Evolutionary conservation across 306 rosid genomes (phyloP).

Genomic region (Begonia masoniana): DNA sequence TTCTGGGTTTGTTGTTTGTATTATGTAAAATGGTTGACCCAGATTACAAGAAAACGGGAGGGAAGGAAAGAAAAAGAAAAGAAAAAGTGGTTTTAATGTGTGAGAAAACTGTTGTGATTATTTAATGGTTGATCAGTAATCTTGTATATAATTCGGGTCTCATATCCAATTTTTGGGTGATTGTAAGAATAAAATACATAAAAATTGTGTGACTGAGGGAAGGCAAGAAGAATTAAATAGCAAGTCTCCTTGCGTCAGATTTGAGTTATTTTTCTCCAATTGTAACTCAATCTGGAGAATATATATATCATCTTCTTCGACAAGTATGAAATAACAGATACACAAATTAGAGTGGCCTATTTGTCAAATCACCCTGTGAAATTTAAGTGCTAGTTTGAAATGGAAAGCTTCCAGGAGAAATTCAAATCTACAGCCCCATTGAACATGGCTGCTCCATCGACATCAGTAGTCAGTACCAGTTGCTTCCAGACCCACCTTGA

Average conservation of each 20-base stretch:
- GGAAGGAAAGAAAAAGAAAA: background rate
- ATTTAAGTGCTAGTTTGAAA: background rate
- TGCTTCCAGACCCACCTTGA: slow-evolving; percentile 59
- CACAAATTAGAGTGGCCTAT: slow-evolving; percentile 1
- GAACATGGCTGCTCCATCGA: no score
- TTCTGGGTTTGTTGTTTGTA: background rate
- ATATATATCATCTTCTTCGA: no score
- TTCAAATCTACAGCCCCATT: no score
- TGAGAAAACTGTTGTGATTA: background rate
- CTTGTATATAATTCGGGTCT: background rate
- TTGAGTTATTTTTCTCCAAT: no score
- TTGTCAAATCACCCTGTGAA: background rate
- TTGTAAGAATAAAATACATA: no score
- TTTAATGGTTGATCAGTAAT: background rate
- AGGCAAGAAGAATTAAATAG: no score
- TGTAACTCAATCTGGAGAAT: no score
- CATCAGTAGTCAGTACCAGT: slow-evolving; percentile 43
- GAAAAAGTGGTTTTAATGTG: background rate
- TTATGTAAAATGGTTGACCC: background rate
- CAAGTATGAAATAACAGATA: no score
- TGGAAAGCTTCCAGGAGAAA: background rate
- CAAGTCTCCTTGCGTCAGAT: no score
- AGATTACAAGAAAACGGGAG: background rate
- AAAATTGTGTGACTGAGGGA: no score
- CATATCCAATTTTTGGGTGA: no score